A percentile compares a stretch with the other conserved stretches of the same genome.
These are phyloP conservation scores for Paraglomus brasilianum DNA, from an alignment of 192 early-diverging fungal species.

Conservation along the genomic window DNA sequence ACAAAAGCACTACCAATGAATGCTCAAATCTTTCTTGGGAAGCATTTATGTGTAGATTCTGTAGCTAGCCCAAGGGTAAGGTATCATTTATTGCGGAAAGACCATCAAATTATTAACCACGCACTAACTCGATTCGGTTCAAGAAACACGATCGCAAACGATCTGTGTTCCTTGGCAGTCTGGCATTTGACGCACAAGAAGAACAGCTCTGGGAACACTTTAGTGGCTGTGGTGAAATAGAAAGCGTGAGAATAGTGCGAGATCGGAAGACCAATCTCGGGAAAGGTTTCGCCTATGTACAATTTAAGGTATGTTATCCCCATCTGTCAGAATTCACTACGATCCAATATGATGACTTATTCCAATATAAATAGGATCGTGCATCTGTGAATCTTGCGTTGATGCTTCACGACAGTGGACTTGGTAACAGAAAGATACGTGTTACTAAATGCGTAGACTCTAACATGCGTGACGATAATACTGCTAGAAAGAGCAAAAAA, in stretches of 20 bases:
- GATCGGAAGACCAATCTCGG: constrained; percentile 84
- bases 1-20: constrained; percentile 69
- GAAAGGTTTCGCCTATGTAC: constrained; percentile 93
- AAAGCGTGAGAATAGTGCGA: constrained; percentile 82
- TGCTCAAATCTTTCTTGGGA: constrained; percentile 76
- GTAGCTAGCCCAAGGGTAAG: constrained; percentile 49
- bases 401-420: constrained; percentile 70
- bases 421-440: constrained; percentile 65
- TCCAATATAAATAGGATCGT: constrained; percentile 50
- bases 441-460: constrained; percentile 48
- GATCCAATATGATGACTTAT: neutral
- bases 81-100: neutral
- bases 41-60: constrained; percentile 86
- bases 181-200: constrained; percentile 72
- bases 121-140: constrained; percentile 24
- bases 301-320: constrained; percentile 55
- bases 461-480: constrained; percentile 38
- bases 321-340: neutral
- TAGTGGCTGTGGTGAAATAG: constrained; percentile 65
- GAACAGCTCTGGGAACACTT: constrained; percentile 74
- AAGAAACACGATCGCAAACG: constrained; percentile 73
- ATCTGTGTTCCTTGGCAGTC: constrained; percentile 71
- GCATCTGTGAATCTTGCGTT: constrained; percentile 74
- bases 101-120: neutral
- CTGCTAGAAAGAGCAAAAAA: constrained; percentile 38